These are phyloP conservation scores for Penicillium corylophilum DNA, from an alignment of 2,329 filamentous ascomycete genomes.

Conservation along the genomic window DNA sequence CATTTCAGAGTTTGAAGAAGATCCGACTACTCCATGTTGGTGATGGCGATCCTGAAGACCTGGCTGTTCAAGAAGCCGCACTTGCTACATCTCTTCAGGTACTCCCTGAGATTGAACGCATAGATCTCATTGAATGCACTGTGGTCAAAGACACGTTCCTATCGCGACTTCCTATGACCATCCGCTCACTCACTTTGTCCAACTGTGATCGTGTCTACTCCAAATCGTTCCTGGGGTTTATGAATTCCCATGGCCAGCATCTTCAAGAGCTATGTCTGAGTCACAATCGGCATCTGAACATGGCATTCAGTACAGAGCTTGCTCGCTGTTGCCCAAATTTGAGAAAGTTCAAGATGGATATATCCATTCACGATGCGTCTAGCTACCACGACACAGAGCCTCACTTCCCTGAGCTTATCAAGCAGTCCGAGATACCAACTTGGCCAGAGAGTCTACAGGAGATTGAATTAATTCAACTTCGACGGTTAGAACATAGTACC, in stretches of 20 bases:
- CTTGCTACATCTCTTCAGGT: slow-evolving; percentile 52
- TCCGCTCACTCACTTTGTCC: slow-evolving; percentile 69
- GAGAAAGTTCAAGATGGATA: slow-evolving; percentile 70
- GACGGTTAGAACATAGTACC: slow-evolving; percentile 68
- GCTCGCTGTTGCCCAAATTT: slow-evolving; percentile 68
- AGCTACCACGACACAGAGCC: slow-evolving; percentile 69
- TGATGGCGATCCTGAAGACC: slow-evolving; percentile 45
- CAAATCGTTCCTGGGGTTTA: slow-evolving; percentile 62
- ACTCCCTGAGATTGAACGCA: slow-evolving; percentile 63
- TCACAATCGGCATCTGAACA: slow-evolving; percentile 75
- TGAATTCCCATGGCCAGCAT: slow-evolving; percentile 65
- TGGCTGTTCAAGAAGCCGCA: slow-evolving; percentile 24
- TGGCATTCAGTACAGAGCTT: slow-evolving; percentile 70
- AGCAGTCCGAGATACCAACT: slow-evolving; percentile 59
- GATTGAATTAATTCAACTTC: slow-evolving; percentile 74
- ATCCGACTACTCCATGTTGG: slow-evolving; percentile 40
- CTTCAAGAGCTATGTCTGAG: slow-evolving; percentile 68
- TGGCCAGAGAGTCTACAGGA: slow-evolving; percentile 74
- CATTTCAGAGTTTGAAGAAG: slow-evolving; percentile 50
- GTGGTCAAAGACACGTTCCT: slow-evolving; percentile 68
- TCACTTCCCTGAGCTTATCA: slow-evolving; percentile 67
- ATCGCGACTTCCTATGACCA: slow-evolving; percentile 63
- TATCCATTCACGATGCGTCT: slow-evolving; percentile 73
- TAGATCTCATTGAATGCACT: slow-evolving; percentile 74
- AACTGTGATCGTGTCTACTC: slow-evolving; percentile 77